Conservation (phyloP, 305 asterid genomes). For the Fraxinus paxiana region DNA sequence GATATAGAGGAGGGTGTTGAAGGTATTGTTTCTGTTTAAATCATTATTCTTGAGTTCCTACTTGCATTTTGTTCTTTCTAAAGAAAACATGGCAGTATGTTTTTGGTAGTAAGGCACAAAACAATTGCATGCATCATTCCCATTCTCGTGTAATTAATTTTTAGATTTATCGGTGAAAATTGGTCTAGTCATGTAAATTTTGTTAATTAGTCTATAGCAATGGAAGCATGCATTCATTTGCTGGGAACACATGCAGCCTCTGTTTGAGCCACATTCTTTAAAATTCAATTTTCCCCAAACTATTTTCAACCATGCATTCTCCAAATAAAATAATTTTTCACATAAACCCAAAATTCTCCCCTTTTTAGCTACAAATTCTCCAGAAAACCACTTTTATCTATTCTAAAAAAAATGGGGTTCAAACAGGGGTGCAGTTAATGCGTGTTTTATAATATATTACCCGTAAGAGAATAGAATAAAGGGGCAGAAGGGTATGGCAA, state of each 20-base stretch:
- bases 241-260: background rate
- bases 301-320: background rate
- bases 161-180: background rate
- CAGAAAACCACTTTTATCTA: background rate
- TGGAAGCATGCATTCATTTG: background rate
- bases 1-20: constrained; percentile 98
- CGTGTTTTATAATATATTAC: background rate
- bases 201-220: background rate
- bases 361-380: background rate
- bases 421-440: background rate
- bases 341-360: background rate
- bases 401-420: background rate
- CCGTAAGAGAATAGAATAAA: background rate
- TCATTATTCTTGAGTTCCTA: constrained; percentile 14
- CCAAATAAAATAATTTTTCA: background rate
- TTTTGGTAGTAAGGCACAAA: background rate
- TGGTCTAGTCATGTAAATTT: background rate
- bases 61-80: background rate
- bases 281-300: background rate
- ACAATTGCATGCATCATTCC: background rate
- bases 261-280: background rate
- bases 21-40: constrained; percentile 48
- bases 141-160: background rate
- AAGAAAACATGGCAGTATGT: background rate
- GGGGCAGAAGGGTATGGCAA: background rate